Conservation (phyloP, 2,329 filamentous ascomycete genomes). For the Colletotrichum echinochloae region DNA sequence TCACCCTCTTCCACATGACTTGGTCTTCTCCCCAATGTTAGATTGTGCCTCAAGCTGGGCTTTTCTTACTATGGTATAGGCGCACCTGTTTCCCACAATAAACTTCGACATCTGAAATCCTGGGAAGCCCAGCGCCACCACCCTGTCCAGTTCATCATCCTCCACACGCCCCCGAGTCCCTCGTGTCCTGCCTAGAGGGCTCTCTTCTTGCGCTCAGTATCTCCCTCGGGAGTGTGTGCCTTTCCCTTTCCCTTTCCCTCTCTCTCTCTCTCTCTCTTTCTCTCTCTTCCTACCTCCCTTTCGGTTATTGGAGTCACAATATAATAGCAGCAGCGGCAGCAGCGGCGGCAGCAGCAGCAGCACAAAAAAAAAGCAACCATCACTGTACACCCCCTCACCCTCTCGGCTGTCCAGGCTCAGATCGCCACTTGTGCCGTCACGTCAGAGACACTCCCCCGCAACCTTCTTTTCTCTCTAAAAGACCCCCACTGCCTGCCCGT, state of each 20-base stretch:
- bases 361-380: conserved; percentile 3
- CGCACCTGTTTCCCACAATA: conserved; percentile 18
- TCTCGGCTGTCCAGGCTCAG: conserved; percentile 23
- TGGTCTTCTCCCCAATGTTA: background rate
- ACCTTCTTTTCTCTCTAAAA: conserved; percentile 40
- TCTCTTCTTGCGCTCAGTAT: background rate
- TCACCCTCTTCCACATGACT: conserved; percentile 2
- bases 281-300: background rate
- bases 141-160: conserved; percentile 29
- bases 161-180: conserved; percentile 2
- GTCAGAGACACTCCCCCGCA: conserved; percentile 39
- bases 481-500: conserved; percentile 37
- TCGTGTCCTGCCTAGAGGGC: background rate
- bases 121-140: conserved; percentile 35
- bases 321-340: background rate
- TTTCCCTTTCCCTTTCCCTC: background rate
- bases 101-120: conserved; percentile 18
- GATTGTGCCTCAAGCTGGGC: background rate
- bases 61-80: too few species aligned
- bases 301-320: conserved; percentile 15
- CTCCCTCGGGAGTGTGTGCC: background rate
- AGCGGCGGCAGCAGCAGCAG: too few species aligned
- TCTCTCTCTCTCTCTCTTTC: background rate
- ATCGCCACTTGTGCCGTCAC: conserved; percentile 40
- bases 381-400: background rate